These are phyloP conservation scores for Tuber aestivum DNA, from an alignment of 495 filamentous ascomycete species.

Conservation along the genomic window DNA sequence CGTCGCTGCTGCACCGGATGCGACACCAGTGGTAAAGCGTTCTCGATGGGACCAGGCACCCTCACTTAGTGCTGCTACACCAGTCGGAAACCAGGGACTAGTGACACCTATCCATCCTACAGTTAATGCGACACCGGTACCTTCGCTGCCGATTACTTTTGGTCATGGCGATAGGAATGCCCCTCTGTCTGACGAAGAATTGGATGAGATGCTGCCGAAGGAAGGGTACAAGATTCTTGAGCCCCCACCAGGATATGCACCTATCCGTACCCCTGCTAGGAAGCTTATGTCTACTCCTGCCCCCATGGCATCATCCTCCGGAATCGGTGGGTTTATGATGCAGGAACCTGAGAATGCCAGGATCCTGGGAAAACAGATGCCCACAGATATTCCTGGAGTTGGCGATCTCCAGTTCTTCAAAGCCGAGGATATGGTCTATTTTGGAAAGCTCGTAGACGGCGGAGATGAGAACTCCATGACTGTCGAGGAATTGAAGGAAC, in stretches of 20 bases:
- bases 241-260: slow-evolving; percentile 86
- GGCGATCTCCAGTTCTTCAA: slow-evolving; percentile 99
- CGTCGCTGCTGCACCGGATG: slow-evolving; percentile 45
- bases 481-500: slow-evolving; percentile 92
- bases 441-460: slow-evolving; percentile 92
- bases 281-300: slow-evolving; percentile 73
- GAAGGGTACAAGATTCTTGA: slow-evolving; percentile 93
- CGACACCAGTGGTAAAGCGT: slow-evolving; percentile 60
- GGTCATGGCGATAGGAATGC: slow-evolving; percentile 76
- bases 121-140: slow-evolving; percentile 50
- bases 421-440: slow-evolving; percentile 97
- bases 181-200: slow-evolving; percentile 82
- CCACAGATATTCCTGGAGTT: slow-evolving; percentile 94
- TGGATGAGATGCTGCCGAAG: slow-evolving; percentile 82
- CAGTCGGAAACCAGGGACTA: slow-evolving; percentile 71
- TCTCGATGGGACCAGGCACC: slow-evolving; percentile 91
- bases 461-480: slow-evolving; percentile 87
- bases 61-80: slow-evolving; percentile 67
- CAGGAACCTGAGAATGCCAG: slow-evolving; percentile 82
- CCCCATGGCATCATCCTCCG: slow-evolving; percentile 56
- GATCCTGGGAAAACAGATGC: slow-evolving; percentile 79
- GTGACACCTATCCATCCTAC: slow-evolving; percentile 83
- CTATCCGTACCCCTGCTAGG: slow-evolving; percentile 68
- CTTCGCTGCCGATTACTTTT: slow-evolving; percentile 58
- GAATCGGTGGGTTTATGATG: slow-evolving; percentile 88